Base-by-base conservation (phyloP, 352 stramenopile species). In the Phytophthora litchii region DNA sequence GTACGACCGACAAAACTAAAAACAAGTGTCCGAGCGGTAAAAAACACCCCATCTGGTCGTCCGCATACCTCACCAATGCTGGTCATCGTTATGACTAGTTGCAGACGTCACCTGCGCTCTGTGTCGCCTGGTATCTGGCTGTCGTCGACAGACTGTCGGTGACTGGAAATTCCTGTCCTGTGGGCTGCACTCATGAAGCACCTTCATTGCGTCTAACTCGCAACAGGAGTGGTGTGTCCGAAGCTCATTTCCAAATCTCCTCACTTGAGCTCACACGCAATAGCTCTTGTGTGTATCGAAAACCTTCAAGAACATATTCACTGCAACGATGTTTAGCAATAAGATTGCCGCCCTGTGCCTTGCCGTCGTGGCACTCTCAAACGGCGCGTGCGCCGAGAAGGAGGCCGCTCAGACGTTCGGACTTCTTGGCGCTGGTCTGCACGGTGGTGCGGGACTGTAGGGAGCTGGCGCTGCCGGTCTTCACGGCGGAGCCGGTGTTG, bases 321-420 rank as follows among this genome's bases (percentile, higher is more conserved):
- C 8, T 31, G 20, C 32, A 8, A 59, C 41, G 3, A 59, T 65
- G 57, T 60, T 59, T 25, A 50, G 25, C 23, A 50, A 35, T 32
- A 65, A 65, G 32, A 54, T 65, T 35, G 11, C 17, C 42, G 17
- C 48, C n/a, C 12, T 65, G 17, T 65, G 47, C 48, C 31, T 65
- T 48, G 41, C 25, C 34, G 42, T 35, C 40, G 19, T 34, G 19
- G 57, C 57, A 4, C 31, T 65, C 25, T 49, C 23, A 1, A 43
- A 9, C 7, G 34, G 34, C 3, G 34, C n/a, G 3, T 16, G 54
- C 42, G 57, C 48, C 14, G 19, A 60, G 40, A n/a, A 54, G 16
- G 57, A 65, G 48, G 48, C 42, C 10, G 42, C 56, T 4, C 41
- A 60, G 17, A 65, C 56, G 13, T 64, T 64, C 40, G 56, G 56